phyloP scores from a whole-genome alignment of 495 filamentous ascomycete species.

The Penicillium maclennaniae region DNA sequence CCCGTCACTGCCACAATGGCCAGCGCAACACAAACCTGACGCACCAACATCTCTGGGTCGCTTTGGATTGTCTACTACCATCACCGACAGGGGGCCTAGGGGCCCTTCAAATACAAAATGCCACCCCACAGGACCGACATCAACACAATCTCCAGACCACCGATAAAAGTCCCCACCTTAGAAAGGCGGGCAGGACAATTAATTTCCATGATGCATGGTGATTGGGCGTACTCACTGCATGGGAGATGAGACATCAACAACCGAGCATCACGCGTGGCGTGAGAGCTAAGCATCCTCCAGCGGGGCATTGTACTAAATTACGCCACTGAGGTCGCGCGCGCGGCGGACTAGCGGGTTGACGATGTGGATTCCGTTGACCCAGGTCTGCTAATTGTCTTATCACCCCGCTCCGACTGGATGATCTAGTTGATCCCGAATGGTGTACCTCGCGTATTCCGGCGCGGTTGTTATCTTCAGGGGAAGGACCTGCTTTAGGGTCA shows the following conservation, averaged over 20 bases:
- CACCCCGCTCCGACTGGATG: background rate
- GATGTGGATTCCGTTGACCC: background rate
- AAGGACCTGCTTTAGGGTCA: background rate
- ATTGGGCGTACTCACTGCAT: constrained; percentile 11
- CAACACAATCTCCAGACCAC: background rate
- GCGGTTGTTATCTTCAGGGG: constrained; percentile 11
- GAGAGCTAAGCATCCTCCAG: constrained; percentile 14
- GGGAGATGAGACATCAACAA: constrained; percentile 8
- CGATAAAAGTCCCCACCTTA: constrained; percentile 4
- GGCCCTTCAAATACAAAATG: constrained; percentile 7
- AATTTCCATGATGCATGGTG: background rate
- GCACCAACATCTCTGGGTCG: constrained; percentile 13
- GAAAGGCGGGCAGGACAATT: constrained; percentile 2
- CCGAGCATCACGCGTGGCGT: constrained; percentile 2
- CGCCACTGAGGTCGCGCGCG: constrained; percentile 4
- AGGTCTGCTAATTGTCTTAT: constrained; percentile 1
- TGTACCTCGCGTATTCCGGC: background rate
- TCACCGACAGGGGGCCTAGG: background rate
- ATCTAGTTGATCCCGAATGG: background rate
- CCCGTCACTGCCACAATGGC: constrained; percentile 25
- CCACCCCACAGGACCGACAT: background rate
- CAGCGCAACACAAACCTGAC: constrained; percentile 24
- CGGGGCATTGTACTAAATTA: constrained; percentile 3
- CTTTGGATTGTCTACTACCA: background rate
- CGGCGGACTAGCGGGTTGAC: background rate